Evolutionary conservation across 306 rosid species (phyloP).

Genomic region (Leucaena leucocephala): DNA sequence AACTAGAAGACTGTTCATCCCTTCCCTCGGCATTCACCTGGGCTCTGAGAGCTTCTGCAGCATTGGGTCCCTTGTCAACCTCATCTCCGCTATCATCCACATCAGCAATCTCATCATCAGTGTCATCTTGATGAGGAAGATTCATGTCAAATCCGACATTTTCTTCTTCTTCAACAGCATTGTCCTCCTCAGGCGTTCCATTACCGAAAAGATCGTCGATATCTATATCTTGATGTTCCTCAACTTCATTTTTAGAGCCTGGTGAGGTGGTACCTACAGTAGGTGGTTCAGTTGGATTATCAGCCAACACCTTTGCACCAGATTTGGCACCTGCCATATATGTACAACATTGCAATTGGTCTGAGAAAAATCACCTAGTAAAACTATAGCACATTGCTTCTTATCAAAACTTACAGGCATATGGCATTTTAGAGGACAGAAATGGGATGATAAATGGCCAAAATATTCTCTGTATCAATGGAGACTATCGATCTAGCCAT

Average conservation of each 20-base stretch:
- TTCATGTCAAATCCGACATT: constrained; percentile 67
- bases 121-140: constrained; percentile 51
- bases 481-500: neutral
- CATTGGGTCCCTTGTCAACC: constrained; percentile 83
- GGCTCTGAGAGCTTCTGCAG: constrained; percentile 81
- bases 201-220: constrained; percentile 73
- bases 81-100: constrained; percentile 90
- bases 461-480: neutral
- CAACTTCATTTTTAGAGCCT: constrained; percentile 56
- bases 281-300: constrained; percentile 55
- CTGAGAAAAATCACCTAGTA: neutral
- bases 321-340: constrained; percentile 58
- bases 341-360: constrained; percentile 22
- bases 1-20: constrained; percentile 62
- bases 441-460: neutral
- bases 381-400: constrained; percentile 10
- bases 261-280: constrained; percentile 52
- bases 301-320: constrained; percentile 49
- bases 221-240: constrained; percentile 73
- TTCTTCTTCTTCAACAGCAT: constrained; percentile 60
- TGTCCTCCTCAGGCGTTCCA: constrained; percentile 61
- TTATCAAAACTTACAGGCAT: neutral
- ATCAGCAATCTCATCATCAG: constrained; percentile 88
- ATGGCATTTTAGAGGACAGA: neutral
- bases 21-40: constrained; percentile 81